A percentile compares a stretch with the other conserved stretches of the same genome.
These are phyloP conservation scores for Craterostigma plantagineum DNA, from an alignment of 257 asterid species.

Conservation along the genomic window DNA sequence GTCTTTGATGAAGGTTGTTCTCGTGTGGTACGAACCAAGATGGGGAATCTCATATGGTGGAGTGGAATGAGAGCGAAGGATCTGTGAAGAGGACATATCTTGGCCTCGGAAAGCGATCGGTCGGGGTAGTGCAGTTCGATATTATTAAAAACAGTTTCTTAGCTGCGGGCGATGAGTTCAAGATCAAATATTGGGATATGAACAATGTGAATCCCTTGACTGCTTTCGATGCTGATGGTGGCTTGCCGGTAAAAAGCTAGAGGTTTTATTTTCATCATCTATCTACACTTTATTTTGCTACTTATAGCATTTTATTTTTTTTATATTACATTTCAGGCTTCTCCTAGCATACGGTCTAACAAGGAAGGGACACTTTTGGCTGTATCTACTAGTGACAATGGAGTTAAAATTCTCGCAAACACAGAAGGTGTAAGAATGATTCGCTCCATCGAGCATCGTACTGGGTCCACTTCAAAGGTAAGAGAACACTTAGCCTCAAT, in stretches of 20 bases:
- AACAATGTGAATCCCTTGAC: slow-evolving; percentile 27
- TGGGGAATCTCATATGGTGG: slow-evolving; percentile 41
- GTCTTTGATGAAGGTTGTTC: slow-evolving; percentile 24
- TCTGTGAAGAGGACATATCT: slow-evolving; percentile 30
- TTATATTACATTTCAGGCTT: slow-evolving; percentile 19
- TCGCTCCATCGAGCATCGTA: slow-evolving; percentile 19
- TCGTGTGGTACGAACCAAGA: slow-evolving; percentile 56
- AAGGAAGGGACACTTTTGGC: slow-evolving; percentile 54
- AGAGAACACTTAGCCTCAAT: background rate
- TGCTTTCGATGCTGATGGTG: slow-evolving; percentile 40
- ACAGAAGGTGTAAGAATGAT: slow-evolving; percentile 23
- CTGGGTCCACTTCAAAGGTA: slow-evolving; percentile 31
- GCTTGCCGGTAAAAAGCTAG: slow-evolving; percentile 31
- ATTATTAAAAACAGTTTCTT: slow-evolving; percentile 41
- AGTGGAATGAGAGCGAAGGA: slow-evolving; percentile 64
- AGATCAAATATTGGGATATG: slow-evolving; percentile 61
- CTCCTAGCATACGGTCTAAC: slow-evolving; percentile 49
- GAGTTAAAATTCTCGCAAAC: slow-evolving; percentile 46
- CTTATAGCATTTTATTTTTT: background rate
- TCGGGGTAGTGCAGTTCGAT: slow-evolving; percentile 50
- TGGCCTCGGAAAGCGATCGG: slow-evolving; percentile 37
- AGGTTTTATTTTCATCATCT: slow-evolving; percentile 5
- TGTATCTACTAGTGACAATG: slow-evolving; percentile 44
- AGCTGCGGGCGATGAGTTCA: slow-evolving; percentile 60
- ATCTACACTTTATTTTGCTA: background rate